A percentile compares a stretch with the other conserved stretches of the same genome.
phyloP scores from a whole-genome alignment of 2,329 filamentous ascomycete genomes.

The Trichophyton verrucosum region DNA sequence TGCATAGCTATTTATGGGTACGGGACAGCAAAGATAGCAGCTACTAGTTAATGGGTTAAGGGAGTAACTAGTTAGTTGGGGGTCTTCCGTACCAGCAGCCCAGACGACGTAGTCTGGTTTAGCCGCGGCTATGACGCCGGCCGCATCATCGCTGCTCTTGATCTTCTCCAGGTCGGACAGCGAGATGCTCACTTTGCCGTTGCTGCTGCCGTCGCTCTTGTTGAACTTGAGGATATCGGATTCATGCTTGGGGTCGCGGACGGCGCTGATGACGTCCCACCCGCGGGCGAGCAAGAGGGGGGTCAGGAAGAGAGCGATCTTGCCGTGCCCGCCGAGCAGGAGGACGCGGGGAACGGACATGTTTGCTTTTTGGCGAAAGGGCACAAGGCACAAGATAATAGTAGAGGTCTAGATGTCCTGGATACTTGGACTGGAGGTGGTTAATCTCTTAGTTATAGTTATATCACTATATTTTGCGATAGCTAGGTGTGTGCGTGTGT shows the following conservation, averaged over 20 bases:
- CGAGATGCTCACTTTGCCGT: slow-evolving; percentile 54
- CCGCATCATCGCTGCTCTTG: slow-evolving; percentile 49
- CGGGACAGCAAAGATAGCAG: no score
- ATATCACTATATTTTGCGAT: no score
- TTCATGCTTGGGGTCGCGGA: slow-evolving; percentile 59
- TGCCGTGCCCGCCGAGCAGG: slow-evolving; percentile 70
- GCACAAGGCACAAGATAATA: no score
- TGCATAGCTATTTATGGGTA: neutral
- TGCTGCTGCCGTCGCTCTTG: slow-evolving; percentile 35
- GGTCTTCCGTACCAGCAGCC: slow-evolving; percentile 29
- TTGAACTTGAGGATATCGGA: slow-evolving; percentile 51
- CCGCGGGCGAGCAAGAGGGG: slow-evolving; percentile 60
- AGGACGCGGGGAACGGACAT: slow-evolving; percentile 42
- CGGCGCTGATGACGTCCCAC: slow-evolving; percentile 67
- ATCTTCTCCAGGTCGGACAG: slow-evolving; percentile 61
- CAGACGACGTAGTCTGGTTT: slow-evolving; percentile 37
- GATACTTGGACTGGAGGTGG: no score
- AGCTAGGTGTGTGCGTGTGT: neutral
- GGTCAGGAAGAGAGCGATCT: slow-evolving; percentile 61
- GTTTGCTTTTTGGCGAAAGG: neutral
- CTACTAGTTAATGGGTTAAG: no score
- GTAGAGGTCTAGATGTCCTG: no score
- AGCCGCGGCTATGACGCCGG: slow-evolving; percentile 42
- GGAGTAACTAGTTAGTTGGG: no score
- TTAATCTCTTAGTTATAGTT: no score